Percentiles rank a stretch among this genome's conserved stretches.
Conservation (phyloP, 2,329 filamentous ascomycete species). For the Fusarium sp. region DNA sequence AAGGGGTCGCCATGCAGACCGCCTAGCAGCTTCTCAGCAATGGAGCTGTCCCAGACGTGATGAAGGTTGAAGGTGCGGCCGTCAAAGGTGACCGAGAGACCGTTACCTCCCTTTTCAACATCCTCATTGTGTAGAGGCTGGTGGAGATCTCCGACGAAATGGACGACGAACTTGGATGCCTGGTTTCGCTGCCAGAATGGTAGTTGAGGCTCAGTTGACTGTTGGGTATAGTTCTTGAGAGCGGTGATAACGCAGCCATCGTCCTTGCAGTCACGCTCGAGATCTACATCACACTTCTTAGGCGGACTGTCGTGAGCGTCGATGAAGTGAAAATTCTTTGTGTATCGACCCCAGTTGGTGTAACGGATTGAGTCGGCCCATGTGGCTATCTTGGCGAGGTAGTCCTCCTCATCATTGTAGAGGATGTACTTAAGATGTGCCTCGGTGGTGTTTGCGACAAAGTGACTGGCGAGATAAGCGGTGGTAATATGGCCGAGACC, state of each 20-base stretch:
- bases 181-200: slow-evolving; percentile 63
- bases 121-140: slow-evolving; percentile 77
- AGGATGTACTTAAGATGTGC: slow-evolving; percentile 70
- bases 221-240: slow-evolving; percentile 71
- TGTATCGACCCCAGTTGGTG: slow-evolving; percentile 72
- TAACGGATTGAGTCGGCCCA: slow-evolving; percentile 78
- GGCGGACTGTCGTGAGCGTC: slow-evolving; percentile 75
- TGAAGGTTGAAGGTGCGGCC: slow-evolving; percentile 73
- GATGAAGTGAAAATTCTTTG: slow-evolving; percentile 76
- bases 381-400: slow-evolving; percentile 73
- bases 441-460: slow-evolving; percentile 69
- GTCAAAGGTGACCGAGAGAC: slow-evolving; percentile 73
- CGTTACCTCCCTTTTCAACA: slow-evolving; percentile 75
- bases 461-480: slow-evolving; percentile 72
- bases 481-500: slow-evolving; percentile 75
- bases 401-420: slow-evolving; percentile 66
- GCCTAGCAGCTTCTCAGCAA: slow-evolving; percentile 74
- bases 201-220: slow-evolving; percentile 63
- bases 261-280: slow-evolving; percentile 71
- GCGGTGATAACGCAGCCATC: slow-evolving; percentile 73
- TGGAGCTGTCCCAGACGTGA: slow-evolving; percentile 79
- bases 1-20: slow-evolving; percentile 65
- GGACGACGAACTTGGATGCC: slow-evolving; percentile 75
- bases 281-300: slow-evolving; percentile 67
- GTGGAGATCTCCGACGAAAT: slow-evolving; percentile 79